These are phyloP conservation scores for Boechera divaricarpa DNA, from an alignment of 345 rosid species.

Conservation along the genomic window DNA sequence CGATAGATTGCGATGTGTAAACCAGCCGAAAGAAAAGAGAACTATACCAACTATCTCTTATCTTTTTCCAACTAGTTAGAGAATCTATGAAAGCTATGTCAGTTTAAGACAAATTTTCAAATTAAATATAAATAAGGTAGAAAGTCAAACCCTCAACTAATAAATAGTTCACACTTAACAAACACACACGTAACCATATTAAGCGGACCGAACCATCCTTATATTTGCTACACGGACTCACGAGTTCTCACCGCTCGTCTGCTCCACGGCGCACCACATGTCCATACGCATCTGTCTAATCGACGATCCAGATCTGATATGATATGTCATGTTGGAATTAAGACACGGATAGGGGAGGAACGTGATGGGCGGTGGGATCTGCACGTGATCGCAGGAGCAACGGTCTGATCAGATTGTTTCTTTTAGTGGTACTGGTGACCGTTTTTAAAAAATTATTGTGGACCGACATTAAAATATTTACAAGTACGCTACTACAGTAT, in stretches of 20 bases:
- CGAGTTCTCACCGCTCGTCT: constrained; percentile 10
- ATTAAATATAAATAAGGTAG: background rate
- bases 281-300: constrained; percentile 8
- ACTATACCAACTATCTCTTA: constrained; percentile 14
- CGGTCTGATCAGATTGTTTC: constrained; percentile 39
- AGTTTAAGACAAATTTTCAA: background rate
- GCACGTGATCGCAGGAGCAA: constrained; percentile 45
- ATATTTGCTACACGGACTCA: background rate
- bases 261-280: constrained; percentile 26
- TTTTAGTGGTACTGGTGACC: constrained; percentile 40
- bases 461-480: constrained; percentile 34
- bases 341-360: constrained; percentile 32
- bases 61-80: constrained; percentile 17
- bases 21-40: constrained; percentile 34
- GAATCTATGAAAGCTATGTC: constrained; percentile 14
- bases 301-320: constrained; percentile 34
- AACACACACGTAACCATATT: constrained; percentile 10
- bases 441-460: constrained; percentile 26
- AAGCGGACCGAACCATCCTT: constrained; percentile 28
- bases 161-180: constrained; percentile 30
- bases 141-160: constrained; percentile 7
- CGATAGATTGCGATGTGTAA: background rate
- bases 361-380: constrained; percentile 44
- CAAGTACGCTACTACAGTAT: constrained; percentile 1
- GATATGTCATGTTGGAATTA: constrained; percentile 18